Percentiles rank a stretch among this genome's conserved stretches.
Evolutionary conservation across 192 early-diverging fungal genomes (phyloP).

Genomic region (Coemansia sp.): DNA sequence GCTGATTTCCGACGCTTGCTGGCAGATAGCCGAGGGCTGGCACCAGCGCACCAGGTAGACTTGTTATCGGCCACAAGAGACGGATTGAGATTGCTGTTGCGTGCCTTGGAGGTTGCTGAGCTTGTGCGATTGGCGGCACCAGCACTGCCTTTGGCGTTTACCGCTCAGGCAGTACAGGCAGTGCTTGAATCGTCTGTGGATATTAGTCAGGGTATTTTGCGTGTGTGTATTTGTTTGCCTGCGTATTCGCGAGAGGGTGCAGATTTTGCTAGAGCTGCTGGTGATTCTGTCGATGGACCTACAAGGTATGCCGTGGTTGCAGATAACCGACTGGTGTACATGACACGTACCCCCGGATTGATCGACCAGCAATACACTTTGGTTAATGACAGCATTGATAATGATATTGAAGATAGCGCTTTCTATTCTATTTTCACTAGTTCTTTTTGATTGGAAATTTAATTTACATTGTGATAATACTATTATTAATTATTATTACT

Average conservation of each 20-base stretch:
- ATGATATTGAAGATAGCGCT: no score
- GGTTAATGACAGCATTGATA: constrained; percentile 6
- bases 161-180: constrained; percentile 18
- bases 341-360: constrained; percentile 32
- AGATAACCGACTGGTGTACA: constrained; percentile 7
- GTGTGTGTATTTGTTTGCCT: constrained; percentile 21
- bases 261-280: constrained; percentile 26
- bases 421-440: no score
- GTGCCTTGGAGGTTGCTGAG: constrained; percentile 38
- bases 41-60: constrained; percentile 35
- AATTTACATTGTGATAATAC: no score
- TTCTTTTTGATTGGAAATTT: no score
- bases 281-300: constrained; percentile 33
- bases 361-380: constrained; percentile 23
- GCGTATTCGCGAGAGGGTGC: constrained; percentile 43
- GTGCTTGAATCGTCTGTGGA: neutral
- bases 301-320: constrained; percentile 16
- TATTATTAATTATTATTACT: no score
- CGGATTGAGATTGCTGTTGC: constrained; percentile 26
- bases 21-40: constrained; percentile 20
- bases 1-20: constrained; percentile 44
- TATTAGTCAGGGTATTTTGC: neutral
- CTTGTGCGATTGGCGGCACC: constrained; percentile 36
- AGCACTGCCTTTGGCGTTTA: constrained; percentile 28
- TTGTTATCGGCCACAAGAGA: constrained; percentile 18